Conservation (phyloP, 768 basidiomycete species). For the Mycena vitilis region DNA sequence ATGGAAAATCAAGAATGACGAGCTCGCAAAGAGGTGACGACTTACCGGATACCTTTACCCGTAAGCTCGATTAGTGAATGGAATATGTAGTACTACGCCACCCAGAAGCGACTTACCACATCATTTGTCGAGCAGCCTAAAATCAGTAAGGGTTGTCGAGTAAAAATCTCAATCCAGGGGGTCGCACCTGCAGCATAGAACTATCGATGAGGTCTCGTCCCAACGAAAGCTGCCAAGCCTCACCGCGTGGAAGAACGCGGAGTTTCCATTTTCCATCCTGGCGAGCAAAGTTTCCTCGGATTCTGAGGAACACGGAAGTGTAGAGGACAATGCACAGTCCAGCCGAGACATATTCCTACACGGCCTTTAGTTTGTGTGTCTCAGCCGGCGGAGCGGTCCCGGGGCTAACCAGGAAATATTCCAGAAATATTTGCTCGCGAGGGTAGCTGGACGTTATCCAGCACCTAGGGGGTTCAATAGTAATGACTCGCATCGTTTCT, state of each 20-base stretch:
- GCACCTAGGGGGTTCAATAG: slow-evolving; percentile 43
- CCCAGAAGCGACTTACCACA: slow-evolving; percentile 37
- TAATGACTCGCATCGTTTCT: not conserved
- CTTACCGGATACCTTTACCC: slow-evolving; percentile 33
- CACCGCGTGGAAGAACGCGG: slow-evolving; percentile 35
- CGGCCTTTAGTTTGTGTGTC: not conserved
- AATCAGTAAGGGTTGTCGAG: not conserved
- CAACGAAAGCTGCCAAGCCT: slow-evolving; percentile 40
- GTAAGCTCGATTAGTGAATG: not conserved
- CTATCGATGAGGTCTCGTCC: slow-evolving; percentile 41
- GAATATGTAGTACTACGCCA: no score
- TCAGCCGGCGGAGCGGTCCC: not conserved
- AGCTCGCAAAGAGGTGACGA: not conserved
- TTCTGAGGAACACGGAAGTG: slow-evolving; percentile 40
- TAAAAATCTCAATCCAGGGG: not conserved
- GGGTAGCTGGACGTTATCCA: slow-evolving; percentile 59
- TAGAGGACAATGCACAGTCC: slow-evolving; percentile 40
- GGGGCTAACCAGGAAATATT: slow-evolving; percentile 57
- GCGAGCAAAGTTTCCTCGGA: slow-evolving; percentile 43
- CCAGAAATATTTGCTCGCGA: slow-evolving; percentile 50
- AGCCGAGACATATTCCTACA: slow-evolving; percentile 44
- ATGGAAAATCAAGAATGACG: not conserved
- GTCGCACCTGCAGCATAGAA: slow-evolving; percentile 38
- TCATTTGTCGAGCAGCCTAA: slow-evolving; percentile 36
- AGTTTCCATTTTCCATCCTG: slow-evolving; percentile 36